Base-by-base conservation (phyloP, 2,329 filamentous ascomycete genomes). In the Tolypocladium tundrense region DNA sequence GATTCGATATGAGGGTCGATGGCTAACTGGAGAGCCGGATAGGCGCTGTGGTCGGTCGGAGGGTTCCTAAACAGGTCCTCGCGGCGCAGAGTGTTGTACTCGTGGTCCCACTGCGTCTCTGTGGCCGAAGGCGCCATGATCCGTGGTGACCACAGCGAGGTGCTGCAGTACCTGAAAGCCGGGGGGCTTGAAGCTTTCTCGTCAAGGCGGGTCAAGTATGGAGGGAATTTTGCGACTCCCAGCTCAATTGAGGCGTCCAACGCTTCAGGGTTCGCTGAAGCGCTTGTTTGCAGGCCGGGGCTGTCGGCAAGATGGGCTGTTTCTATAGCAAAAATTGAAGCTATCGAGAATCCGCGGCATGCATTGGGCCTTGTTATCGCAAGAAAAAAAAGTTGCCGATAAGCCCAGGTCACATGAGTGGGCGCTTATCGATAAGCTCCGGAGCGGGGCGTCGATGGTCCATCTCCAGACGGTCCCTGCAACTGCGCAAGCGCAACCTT, bases 1-100 rank as follows among this genome's bases (percentile, higher is more conserved):
- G 94, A 94, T 68, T 97, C 87, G 66, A 97, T 88, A 73, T 99
- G 94, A 54, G 94, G 94, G 63, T 89, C 82, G 60, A 97, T 86
- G n/a, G 93, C 90, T 60, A 83, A 83, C 66, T 92, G 88, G 53
- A 99, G 84, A 27, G 88, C 83, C 16, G 94, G 94, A 69, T 96
- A 97, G 59, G 93, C 91, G 11, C 88, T 88, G 65, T 85, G 88
- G 70, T 97, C 92, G 68, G 84, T 88, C 0, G 94, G 93, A 21
- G 94, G 93, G 64, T 95, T 87, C 67, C 84, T 82, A 73, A 99
- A 99, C 27, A 99, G 88, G 56, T 89, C 82, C 69, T 99, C 90
- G 67, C 93, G 88, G 60, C 90, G 86, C 60, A 92, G 75, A 4
- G 90, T 95, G 71, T 97, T 83, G 76, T 90, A 97, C 66, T 91